Evolutionary conservation across 1,284 basidiomycete genomes (phyloP), one percentile per base, ranked within the genome.

Genomic region (Termitomyces sp.): DNA sequence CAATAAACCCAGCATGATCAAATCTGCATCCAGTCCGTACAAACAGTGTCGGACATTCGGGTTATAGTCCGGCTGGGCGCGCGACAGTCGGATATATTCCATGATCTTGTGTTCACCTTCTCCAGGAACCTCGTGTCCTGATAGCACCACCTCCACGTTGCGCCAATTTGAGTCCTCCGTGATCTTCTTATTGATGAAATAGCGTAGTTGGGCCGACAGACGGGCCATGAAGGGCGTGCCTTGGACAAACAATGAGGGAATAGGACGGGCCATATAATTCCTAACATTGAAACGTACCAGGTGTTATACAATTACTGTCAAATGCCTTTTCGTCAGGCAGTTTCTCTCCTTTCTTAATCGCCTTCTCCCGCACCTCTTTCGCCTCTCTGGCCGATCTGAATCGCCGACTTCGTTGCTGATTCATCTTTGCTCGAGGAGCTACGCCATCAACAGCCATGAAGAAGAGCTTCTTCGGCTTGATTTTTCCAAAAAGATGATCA

Each of bases 81-180:
- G 92, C 55, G 87, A 86, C 58, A 94, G 76, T 50, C 97, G 89
- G 67, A 99, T 98, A 72, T 96, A 99, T 70, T 99, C 97, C 90
- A 99, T 98, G 65, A 99, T 96, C 80, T 99, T 99, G 82, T 99
- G 97, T 70, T 99, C 97, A 60, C 97, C 97, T 71, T 99, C 97
- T 61, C 97, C 97, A 0, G 96, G 96, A 3, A 97, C 93, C 64
- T 99, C 95, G 70, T 99, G 95, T n/a, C 96, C 97, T 38, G 94
- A 97, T 43, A 99, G 78, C 49, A 99, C 92, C 46, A 99, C 94
- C 65, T 94, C 81, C 44, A 99, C 86, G 55, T 88, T 81, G 58
- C 90, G 79, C 97, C 97, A 99, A 67, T 93, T 88, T 10, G 94
- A 84, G 68, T 98, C 94, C 68, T 98, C 95, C 0, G 88, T 84